Conservation (phyloP, 2,329 filamentous ascomycete genomes). For the Fusarium acutatum region DNA sequence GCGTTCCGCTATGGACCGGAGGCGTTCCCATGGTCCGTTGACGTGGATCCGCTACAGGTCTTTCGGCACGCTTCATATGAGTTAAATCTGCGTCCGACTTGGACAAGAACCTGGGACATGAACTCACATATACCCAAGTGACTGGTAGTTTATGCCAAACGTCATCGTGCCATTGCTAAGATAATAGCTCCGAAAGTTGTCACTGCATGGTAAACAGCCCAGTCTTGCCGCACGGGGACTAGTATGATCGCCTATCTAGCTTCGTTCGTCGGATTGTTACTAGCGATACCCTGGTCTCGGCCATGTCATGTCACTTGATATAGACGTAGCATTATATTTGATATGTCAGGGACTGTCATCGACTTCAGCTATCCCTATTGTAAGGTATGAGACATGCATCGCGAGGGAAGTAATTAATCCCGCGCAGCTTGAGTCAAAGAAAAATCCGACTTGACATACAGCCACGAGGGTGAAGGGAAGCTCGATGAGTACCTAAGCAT, state of each 20-base stretch:
- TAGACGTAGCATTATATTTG: not conserved
- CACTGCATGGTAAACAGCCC: not conserved
- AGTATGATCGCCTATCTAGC: not conserved
- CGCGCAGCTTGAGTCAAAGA: not conserved
- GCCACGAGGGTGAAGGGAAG: not conserved
- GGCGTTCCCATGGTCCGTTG: not conserved
- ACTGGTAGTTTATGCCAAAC: not conserved
- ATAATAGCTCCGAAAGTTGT: not conserved
- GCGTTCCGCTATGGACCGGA: not conserved
- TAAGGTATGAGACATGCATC: not conserved
- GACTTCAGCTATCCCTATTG: not conserved
- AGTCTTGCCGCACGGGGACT: not conserved
- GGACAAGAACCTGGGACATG: too few species aligned
- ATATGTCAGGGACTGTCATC: not conserved
- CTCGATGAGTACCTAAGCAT: too few species aligned
- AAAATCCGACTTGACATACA: not conserved
- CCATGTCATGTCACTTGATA: not conserved
- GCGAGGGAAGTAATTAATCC: not conserved
- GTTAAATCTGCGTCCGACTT: not conserved
- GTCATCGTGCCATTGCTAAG: not conserved
- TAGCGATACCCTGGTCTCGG: not conserved
- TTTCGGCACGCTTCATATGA: not conserved
- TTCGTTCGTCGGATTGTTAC: not conserved
- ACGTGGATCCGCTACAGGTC: too few species aligned
- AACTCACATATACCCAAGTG: not conserved